Conservation (phyloP, 768 basidiomycete species). For the Butyriboletus loyo region DNA sequence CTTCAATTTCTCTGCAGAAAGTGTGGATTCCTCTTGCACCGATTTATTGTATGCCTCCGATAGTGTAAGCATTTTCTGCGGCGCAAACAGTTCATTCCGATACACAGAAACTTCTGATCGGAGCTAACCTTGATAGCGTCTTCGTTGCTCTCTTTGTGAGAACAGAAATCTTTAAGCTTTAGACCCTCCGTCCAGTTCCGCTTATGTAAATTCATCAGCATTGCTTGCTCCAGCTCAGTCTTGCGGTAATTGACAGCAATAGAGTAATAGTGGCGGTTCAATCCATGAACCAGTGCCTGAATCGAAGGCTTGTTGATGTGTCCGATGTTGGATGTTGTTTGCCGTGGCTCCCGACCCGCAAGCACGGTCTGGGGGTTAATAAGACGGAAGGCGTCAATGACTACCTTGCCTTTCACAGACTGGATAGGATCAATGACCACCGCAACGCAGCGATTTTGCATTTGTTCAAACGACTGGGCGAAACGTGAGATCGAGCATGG, state of each 20-base stretch:
- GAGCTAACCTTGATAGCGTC: constrained; percentile 84
- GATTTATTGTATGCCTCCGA: constrained; percentile 97
- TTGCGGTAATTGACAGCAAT: constrained; percentile 98
- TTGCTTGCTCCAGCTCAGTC: constrained; percentile 95
- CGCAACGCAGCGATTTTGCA: constrained; percentile 90
- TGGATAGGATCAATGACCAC: constrained; percentile 99
- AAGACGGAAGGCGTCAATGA: constrained; percentile 97
- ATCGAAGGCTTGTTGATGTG: constrained; percentile 99
- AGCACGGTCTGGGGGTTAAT: constrained; percentile 91
- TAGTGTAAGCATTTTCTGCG: constrained; percentile 76
- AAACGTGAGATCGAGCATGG: constrained; percentile 13
- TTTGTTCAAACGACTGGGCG: constrained; percentile 88
- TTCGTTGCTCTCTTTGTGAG: constrained; percentile 87
- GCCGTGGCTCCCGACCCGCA: constrained; percentile 90
- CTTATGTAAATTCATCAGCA: constrained; percentile 99
- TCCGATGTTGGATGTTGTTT: constrained; percentile 97
- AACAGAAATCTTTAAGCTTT: constrained; percentile 85
- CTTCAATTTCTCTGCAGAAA: constrained; percentile 90
- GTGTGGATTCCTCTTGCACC: constrained; percentile 95
- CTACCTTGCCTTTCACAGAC: constrained; percentile 97
- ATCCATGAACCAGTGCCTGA: constrained; percentile 94
- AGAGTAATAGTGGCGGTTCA: constrained; percentile 98
- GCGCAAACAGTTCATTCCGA: constrained; percentile 17
- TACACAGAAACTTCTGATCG: constrained; percentile 12
- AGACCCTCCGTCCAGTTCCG: constrained; percentile 98